Conservation (phyloP, 306 rosid genomes). For the Fragaria iinumae region DNA sequence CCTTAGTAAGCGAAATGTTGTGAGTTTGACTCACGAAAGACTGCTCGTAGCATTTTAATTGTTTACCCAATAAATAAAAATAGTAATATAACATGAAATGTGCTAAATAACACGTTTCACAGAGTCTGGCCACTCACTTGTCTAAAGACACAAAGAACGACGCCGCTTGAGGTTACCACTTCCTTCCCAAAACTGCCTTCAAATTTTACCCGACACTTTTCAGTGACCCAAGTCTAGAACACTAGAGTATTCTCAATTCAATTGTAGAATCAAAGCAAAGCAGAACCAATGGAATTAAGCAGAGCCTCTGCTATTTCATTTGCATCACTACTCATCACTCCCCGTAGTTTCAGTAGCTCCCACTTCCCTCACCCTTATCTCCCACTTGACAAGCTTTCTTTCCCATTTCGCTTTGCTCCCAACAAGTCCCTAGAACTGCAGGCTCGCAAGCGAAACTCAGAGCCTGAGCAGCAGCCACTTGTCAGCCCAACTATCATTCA, state of each 20-base stretch:
- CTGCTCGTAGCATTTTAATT: too few relatives aligned
- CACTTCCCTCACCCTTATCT: constrained; percentile 24
- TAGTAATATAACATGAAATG: neutral
- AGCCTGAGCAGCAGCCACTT: constrained; percentile 44
- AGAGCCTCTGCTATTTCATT: constrained; percentile 22
- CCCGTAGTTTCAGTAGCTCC: neutral
- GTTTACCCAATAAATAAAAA: too few relatives aligned
- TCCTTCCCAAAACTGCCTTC: neutral
- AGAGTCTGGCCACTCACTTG: neutral
- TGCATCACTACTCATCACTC: constrained; percentile 23
- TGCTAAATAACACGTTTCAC: neutral
- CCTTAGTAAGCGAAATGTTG: too few relatives aligned
- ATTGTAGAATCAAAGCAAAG: neutral
- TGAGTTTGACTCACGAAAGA: too few relatives aligned
- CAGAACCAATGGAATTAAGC: constrained; percentile 34
- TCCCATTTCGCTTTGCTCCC: constrained; percentile 26
- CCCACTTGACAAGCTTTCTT: constrained; percentile 17
- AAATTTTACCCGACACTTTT: neutral
- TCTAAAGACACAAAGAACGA: neutral
- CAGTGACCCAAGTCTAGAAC: neutral
- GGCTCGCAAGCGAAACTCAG: constrained; percentile 48
- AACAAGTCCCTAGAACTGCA: constrained; percentile 23
- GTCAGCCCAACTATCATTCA: constrained; percentile 52
- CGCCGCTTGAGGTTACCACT: neutral
- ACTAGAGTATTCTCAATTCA: neutral